Percentiles rank a stretch among this genome's conserved stretches.
These are phyloP conservation scores for Dillenia turbinata DNA, from an alignment of 164 flowering plant genomes.

Conservation along the genomic window DNA sequence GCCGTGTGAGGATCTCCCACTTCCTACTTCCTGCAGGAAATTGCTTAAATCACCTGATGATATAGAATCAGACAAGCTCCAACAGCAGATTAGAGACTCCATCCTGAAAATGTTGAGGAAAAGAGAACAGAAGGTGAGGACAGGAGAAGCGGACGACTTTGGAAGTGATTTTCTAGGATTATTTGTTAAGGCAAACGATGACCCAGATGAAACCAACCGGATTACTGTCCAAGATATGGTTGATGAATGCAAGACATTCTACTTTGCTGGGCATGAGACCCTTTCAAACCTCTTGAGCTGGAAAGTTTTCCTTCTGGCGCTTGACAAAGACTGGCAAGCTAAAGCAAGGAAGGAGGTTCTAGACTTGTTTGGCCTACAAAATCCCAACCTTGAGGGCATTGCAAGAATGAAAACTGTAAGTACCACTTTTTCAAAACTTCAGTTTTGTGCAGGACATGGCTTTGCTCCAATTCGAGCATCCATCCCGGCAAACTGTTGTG, in stretches of 20 bases:
- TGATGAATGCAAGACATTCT: slow-evolving; percentile 55
- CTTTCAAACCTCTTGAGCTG: slow-evolving; percentile 30
- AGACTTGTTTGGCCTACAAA: slow-evolving; percentile 20
- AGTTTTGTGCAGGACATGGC: too few relatives aligned
- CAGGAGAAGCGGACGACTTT: slow-evolving; percentile 5
- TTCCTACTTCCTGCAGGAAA: slow-evolving; percentile 11
- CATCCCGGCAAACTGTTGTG: too few relatives aligned
- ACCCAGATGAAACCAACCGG: slow-evolving; percentile 12
- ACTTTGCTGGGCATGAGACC: slow-evolving; percentile 51
- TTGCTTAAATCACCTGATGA: slow-evolving; percentile 23
- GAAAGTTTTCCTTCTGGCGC: slow-evolving; percentile 35
- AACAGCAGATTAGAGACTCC: slow-evolving; percentile 21
- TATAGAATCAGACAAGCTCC: slow-evolving; percentile 30
- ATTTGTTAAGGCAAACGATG: slow-evolving; percentile 24
- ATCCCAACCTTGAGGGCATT: slow-evolving; percentile 24
- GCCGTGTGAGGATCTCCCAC: background rate
- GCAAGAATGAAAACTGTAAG: slow-evolving; percentile 31
- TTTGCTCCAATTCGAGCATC: too few relatives aligned
- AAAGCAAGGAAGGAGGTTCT: slow-evolving; percentile 39
- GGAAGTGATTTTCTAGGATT: slow-evolving; percentile 34
- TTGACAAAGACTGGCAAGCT: slow-evolving; percentile 46
- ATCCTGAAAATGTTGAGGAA: slow-evolving; percentile 19
- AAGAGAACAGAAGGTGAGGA: slow-evolving; percentile 19
- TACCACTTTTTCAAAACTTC: background rate
- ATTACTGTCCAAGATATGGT: slow-evolving; percentile 34